Conservation (phyloP, 1,284 basidiomycete genomes). For the Papiliotrema terrestris region DNA sequence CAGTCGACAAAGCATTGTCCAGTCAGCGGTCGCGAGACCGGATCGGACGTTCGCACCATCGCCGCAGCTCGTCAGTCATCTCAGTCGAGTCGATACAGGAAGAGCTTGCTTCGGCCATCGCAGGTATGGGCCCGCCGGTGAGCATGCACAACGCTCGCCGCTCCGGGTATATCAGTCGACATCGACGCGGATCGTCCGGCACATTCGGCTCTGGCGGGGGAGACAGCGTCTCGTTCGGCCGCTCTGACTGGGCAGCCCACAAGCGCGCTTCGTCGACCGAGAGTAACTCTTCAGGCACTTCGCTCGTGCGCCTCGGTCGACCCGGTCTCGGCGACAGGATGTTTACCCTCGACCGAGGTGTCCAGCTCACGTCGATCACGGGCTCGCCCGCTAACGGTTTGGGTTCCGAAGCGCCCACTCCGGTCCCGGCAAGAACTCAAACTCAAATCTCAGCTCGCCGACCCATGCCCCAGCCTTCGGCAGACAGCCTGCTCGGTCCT, state of each 20-base stretch:
- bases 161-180: slow-evolving; percentile 40
- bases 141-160: slow-evolving; percentile 62
- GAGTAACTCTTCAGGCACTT: slow-evolving; percentile 64
- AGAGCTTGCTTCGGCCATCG: slow-evolving; percentile 23
- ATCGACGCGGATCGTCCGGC: slow-evolving; percentile 18
- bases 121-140: slow-evolving; percentile 55
- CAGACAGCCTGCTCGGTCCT: slow-evolving; percentile 8
- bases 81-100: slow-evolving; percentile 49
- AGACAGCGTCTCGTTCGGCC: slow-evolving; percentile 59
- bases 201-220: slow-evolving; percentile 34
- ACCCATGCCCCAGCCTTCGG: neutral
- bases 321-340: slow-evolving; percentile 83
- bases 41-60: slow-evolving; percentile 15
- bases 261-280: slow-evolving; percentile 60
- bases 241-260: slow-evolving; percentile 62
- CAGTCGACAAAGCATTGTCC: neutral
- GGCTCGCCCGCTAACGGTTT: slow-evolving; percentile 58
- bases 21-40: neutral
- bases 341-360: slow-evolving; percentile 64
- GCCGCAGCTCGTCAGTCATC: slow-evolving; percentile 54
- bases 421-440: slow-evolving; percentile 18
- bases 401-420: slow-evolving; percentile 35
- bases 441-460: neutral
- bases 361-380: slow-evolving; percentile 63
- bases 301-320: slow-evolving; percentile 58